Base-by-base conservation (phyloP, 768 basidiomycete genomes). In the Rhizopogon sp. region DNA sequence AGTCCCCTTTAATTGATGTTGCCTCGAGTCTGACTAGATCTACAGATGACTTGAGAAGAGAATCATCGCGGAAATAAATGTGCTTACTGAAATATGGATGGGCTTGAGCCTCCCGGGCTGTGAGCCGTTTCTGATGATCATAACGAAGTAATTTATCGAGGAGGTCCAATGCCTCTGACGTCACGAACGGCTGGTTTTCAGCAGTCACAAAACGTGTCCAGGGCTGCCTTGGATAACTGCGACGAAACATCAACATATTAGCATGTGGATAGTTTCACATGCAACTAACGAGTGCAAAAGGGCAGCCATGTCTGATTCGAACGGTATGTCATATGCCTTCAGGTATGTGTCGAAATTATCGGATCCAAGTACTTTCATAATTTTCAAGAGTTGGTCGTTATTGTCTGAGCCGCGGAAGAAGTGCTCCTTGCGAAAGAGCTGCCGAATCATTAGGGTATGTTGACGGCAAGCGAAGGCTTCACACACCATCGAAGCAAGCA, bases 371-470 rank as follows among this genome's bases (percentile, higher is more conserved):
- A 83, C 79, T 64, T 81, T 83, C 62, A 84, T 71, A 50, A 88
- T 87, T 68, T 80, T 85, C 55, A 87, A 79, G 47, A 88, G 70
- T 64, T 88, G 87, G 63, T 88, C 87, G 58, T 85, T 79, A 61
- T 88, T 88, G 67, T 88, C 86, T 17, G 79, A 78, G 11, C 86
- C 87, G 59, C 84, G 83, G 71, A 88, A 88, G 68, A 88, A 86
- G 59, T 85, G 86, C 60, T 88, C 87, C 63, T 80, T 84, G 51
- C 82, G 77, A 72, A 88, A 87, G 56, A 88, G 82, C 85, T 87
- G 46, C 55, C 33, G 31, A 13, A 37, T 41, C 22, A 33, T 35
- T 41, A 33, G 46, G 22, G 31, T n/a, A 39, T 25, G 44, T 44
- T 31, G 50, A 9, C 16, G 10, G 42, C 35, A 41, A n/a, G 10